phyloP scores from a whole-genome alignment of 208 protist species.

The Trypanosoma scelopori region DNA sequence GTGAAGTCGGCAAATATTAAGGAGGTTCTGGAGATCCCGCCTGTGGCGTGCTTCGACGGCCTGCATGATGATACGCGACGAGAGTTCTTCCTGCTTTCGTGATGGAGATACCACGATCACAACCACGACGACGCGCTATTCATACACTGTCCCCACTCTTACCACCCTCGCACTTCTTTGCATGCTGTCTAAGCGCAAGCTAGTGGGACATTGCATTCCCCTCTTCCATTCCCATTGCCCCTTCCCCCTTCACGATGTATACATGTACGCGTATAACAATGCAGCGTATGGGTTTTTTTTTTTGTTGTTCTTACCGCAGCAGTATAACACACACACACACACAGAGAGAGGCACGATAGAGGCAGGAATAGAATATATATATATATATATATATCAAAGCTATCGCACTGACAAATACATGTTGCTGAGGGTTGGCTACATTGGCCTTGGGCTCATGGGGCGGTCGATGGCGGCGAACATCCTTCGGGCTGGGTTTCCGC shows the following conservation, averaged over 20 bases:
- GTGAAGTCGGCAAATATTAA: conserved; percentile 42
- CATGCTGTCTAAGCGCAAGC: background rate
- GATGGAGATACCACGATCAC: background rate
- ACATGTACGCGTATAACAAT: conserved; percentile 12
- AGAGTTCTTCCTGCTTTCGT: conserved; percentile 54
- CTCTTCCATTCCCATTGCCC: background rate
- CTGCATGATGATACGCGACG: conserved; percentile 26
- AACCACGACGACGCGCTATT: conserved; percentile 1
- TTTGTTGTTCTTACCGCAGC: background rate
- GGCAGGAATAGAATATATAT: background rate
- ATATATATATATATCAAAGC: background rate
- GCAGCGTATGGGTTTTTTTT: too few relatives aligned
- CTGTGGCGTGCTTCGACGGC: conserved; percentile 55
- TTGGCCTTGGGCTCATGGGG: conserved; percentile 94
- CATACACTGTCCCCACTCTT: conserved; percentile 3
- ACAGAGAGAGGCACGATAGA: conserved; percentile 3
- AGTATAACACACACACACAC: background rate
- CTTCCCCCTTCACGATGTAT: background rate
- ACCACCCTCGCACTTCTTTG: conserved; percentile 5
- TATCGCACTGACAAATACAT: conserved; percentile 1
- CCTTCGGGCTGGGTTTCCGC: conserved; percentile 82
- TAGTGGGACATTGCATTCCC: background rate
- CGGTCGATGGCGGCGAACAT: conserved; percentile 91
- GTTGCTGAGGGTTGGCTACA: conserved; percentile 84
- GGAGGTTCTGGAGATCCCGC: conserved; percentile 50